Percentiles rank a stretch among this genome's conserved stretches.
phyloP scores from a whole-genome alignment of 495 filamentous ascomycete species.

The Penicillium goetzii region DNA sequence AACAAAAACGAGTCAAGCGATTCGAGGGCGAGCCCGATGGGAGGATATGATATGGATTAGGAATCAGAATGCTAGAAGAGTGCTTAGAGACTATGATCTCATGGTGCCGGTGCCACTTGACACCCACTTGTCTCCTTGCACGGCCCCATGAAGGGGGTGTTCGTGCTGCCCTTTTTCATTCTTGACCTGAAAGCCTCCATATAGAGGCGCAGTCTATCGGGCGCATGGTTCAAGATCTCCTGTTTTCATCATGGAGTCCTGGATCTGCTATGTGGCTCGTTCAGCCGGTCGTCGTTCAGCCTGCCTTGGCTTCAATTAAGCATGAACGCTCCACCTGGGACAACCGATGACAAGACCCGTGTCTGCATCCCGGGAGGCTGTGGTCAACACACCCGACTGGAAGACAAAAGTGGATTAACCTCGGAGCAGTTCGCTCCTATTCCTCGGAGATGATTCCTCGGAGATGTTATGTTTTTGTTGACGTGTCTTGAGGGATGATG shows the following conservation, averaged over 20 bases:
- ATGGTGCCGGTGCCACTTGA: neutral
- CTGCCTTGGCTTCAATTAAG: neutral
- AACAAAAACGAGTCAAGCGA: conserved; percentile 88
- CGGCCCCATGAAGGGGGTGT: neutral
- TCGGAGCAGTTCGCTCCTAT: neutral
- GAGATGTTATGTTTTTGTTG: neutral
- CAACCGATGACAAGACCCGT: neutral
- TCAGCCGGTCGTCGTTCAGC: neutral
- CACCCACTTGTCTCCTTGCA: neutral
- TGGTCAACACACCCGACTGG: neutral
- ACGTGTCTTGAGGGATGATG: neutral
- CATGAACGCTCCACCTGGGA: neutral
- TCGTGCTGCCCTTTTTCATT: neutral
- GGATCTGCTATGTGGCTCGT: neutral
- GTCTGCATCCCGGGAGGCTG: neutral
- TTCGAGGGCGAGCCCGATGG: conserved; percentile 90
- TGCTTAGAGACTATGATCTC: neutral
- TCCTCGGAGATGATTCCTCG: neutral
- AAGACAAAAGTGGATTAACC: neutral
- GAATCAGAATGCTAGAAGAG: neutral
- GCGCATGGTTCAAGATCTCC: neutral
- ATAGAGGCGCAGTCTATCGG: neutral
- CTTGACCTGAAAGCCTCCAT: neutral
- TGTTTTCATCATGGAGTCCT: neutral
- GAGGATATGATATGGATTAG: conserved; percentile 57